Conservation (phyloP, 495 filamentous ascomycete genomes). For the Bryoglossum gracile region DNA sequence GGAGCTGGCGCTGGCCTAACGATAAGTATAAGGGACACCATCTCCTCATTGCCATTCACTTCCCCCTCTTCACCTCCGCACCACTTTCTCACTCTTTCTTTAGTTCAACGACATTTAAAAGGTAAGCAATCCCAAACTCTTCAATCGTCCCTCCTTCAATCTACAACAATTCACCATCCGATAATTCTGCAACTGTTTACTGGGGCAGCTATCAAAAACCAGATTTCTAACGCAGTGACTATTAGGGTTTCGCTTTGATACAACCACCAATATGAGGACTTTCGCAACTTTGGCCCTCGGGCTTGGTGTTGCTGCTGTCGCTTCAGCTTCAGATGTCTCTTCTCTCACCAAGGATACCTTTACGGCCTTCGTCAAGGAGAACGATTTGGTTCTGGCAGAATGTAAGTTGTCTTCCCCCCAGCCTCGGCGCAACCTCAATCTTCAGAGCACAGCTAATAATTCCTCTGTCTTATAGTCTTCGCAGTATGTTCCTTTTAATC, state of each 20-base stretch:
- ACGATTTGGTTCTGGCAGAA: slow-evolving; percentile 75
- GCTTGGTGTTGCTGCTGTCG: slow-evolving; percentile 53
- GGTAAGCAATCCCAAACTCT: no score
- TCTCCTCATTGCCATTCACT: slow-evolving; percentile 11
- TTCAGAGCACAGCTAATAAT: slow-evolving; percentile 14
- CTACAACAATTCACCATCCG: not conserved
- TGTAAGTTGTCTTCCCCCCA: slow-evolving; percentile 50
- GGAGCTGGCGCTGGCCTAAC: no score
- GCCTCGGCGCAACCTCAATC: slow-evolving; percentile 6
- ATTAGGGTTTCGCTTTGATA: no score
- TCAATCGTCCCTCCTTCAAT: slow-evolving; percentile 1
- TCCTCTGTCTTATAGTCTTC: slow-evolving; percentile 18
- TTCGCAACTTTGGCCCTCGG: slow-evolving; percentile 49
- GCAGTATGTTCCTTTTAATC: slow-evolving; percentile 23
- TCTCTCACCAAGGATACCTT: slow-evolving; percentile 83
- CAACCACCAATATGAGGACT: slow-evolving; percentile 43
- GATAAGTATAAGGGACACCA: slow-evolving; percentile 19
- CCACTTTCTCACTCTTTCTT: slow-evolving; percentile 1
- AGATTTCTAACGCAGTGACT: no score
- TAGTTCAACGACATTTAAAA: no score
- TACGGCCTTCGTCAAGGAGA: slow-evolving; percentile 70
- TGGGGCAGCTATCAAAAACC: no score
- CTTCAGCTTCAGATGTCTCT: slow-evolving; percentile 68
- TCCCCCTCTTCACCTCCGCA: not conserved
- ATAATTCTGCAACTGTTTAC: not conserved